Percentiles rank a stretch among this genome's conserved stretches.
Evolutionary conservation across 257 asterid genomes (phyloP).

Genomic region (Verbena officinalis): DNA sequence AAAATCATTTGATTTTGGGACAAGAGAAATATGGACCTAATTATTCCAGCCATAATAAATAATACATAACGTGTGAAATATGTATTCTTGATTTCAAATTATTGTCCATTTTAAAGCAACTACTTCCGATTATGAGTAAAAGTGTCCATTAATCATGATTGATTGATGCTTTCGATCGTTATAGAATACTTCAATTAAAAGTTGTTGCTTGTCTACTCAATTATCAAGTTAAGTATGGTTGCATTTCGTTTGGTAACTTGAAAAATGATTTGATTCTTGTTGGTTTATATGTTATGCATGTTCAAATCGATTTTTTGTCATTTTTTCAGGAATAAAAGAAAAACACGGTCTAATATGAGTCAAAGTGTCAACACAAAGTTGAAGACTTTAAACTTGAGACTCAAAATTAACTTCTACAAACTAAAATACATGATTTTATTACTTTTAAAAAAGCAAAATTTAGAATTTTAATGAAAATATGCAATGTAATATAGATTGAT

Average conservation of each 20-base stretch:
- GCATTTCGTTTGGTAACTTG: constrained; percentile 8
- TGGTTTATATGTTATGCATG: background rate
- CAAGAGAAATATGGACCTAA: background rate
- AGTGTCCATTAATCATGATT: background rate
- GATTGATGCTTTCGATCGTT: background rate
- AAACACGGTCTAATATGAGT: too few species aligned
- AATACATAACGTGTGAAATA: constrained; percentile 2
- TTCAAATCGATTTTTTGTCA: background rate
- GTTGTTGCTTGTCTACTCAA: constrained; percentile 5
- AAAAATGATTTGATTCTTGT: background rate
- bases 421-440: too few species aligned
- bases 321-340: too few species aligned
- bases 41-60: background rate
- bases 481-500: too few species aligned
- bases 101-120: background rate
- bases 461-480: too few species aligned
- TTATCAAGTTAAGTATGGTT: constrained; percentile 2
- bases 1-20: background rate
- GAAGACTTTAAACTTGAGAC: too few species aligned
- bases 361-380: too few species aligned
- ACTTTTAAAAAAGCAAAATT: too few species aligned
- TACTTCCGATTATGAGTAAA: constrained; percentile 13
- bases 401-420: too few species aligned
- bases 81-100: background rate
- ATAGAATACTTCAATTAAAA: constrained; percentile 20